Evolutionary conservation across 495 filamentous ascomycete genomes (phyloP).

Genomic region (Haplographium delicatum): DNA sequence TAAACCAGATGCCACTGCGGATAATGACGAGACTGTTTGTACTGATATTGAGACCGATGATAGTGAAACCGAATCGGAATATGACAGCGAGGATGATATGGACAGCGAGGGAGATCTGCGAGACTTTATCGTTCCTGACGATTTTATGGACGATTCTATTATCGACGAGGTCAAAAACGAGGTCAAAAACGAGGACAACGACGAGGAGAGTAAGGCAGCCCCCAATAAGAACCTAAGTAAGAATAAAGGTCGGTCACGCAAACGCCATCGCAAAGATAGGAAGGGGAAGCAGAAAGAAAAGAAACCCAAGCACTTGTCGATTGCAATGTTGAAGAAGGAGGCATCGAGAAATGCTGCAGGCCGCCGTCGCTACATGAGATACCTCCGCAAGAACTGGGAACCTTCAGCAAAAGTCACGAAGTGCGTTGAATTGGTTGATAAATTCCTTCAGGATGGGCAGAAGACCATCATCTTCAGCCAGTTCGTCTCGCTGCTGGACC

Average conservation of each 20-base stretch:
- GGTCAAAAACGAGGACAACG: constrained; percentile 22
- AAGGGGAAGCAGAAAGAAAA: constrained; percentile 39
- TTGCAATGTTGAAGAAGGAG: constrained; percentile 63
- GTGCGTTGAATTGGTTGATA: constrained; percentile 60
- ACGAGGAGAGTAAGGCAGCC: constrained; percentile 23
- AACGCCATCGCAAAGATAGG: constrained; percentile 24
- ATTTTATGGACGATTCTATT: constrained; percentile 23
- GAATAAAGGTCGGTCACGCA: constrained; percentile 10
- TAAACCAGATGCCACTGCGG: constrained; percentile 32
- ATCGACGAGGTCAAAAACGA: constrained; percentile 8
- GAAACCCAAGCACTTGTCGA: constrained; percentile 32
- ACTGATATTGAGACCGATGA: constrained; percentile 31
- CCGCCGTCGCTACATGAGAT: constrained; percentile 55
- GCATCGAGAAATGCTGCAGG: constrained; percentile 54
- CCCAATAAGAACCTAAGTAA: neutral
- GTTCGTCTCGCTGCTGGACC: constrained; percentile 85
- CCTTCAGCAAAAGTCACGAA: constrained; percentile 77
- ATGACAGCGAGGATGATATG: constrained; percentile 36
- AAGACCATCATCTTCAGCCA: constrained; percentile 94
- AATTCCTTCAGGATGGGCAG: constrained; percentile 36
- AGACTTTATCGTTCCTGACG: constrained; percentile 55
- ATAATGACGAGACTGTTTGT: constrained; percentile 27
- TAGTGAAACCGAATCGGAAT: constrained; percentile 36
- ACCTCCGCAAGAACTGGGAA: constrained; percentile 64
- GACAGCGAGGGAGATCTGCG: constrained; percentile 44